These are phyloP conservation scores for Akanthomyces muscarius DNA, from an alignment of 2,329 filamentous ascomycete species.

Conservation along the genomic window DNA sequence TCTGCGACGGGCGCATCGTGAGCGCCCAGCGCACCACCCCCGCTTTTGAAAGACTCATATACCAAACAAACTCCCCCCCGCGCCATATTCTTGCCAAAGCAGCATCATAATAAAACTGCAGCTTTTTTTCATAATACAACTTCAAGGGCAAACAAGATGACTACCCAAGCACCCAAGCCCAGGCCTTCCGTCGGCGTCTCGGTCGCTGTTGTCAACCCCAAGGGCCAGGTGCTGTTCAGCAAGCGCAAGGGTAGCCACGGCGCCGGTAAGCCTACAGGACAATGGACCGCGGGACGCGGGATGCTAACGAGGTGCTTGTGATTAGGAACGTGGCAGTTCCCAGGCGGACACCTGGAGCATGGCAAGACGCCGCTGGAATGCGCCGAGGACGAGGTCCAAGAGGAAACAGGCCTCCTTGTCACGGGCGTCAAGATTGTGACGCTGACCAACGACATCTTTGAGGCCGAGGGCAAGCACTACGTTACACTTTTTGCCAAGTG, in stretches of 20 bases:
- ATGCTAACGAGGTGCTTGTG: not conserved
- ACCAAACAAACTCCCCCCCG: not conserved
- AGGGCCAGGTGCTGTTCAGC: conserved; percentile 45
- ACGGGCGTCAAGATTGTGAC: conserved; percentile 49
- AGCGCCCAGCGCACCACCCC: not conserved
- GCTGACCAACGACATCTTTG: conserved; percentile 65
- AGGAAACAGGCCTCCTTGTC: conserved; percentile 65
- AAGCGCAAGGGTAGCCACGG: conserved; percentile 47
- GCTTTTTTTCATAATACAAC: too few species aligned
- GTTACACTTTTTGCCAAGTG: conserved; percentile 66
- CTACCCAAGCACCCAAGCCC: not conserved
- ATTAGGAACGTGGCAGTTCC: conserved; percentile 60
- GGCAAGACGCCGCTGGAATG: conserved; percentile 60
- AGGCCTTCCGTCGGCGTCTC: conserved; percentile 43
- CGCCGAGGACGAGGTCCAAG: conserved; percentile 61
- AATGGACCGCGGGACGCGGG: too few species aligned
- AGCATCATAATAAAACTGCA: not conserved
- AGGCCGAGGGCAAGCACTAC: conserved; percentile 62
- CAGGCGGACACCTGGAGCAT: conserved; percentile 72
- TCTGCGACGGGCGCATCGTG: not conserved
- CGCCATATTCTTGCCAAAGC: not conserved
- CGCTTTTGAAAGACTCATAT: conserved; percentile 10
- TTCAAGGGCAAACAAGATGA: not conserved
- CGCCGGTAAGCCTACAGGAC: conserved; percentile 33
- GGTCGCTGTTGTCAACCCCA: conserved; percentile 39